A percentile compares a stretch with the other conserved stretches of the same genome.
Evolutionary conservation across 148 eudicot genomes (phyloP).

Genomic region (Persicaria maculosa): DNA sequence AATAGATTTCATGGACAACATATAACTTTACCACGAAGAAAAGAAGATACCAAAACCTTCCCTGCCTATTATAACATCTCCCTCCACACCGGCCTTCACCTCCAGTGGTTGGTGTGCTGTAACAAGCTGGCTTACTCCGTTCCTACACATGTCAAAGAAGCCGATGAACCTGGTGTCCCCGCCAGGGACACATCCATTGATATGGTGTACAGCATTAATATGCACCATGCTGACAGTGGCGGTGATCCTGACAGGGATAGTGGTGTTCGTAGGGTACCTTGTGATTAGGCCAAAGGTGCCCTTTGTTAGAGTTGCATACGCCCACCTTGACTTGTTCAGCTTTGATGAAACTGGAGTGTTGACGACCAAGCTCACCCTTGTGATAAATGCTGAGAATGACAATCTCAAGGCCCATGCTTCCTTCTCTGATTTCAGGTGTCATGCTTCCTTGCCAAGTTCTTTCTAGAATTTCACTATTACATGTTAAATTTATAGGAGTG

Average conservation of each 20-base stretch:
- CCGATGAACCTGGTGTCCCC: conserved; percentile 1
- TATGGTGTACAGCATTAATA: conserved; percentile 57
- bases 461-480: background rate
- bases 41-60: conserved; percentile 78
- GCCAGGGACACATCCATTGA: conserved; percentile 36
- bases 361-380: conserved; percentile 35
- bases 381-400: conserved; percentile 51
- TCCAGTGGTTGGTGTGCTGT: background rate
- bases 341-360: conserved; percentile 40
- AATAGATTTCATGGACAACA: background rate
- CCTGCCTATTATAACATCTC: background rate
- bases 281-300: conserved; percentile 50
- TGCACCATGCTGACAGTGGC: conserved; percentile 46
- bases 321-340: conserved; percentile 41
- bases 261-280: conserved; percentile 52
- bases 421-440: conserved; percentile 38
- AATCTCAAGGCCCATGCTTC: conserved; percentile 47
- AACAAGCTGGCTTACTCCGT: background rate
- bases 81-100: conserved; percentile 20
- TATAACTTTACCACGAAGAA: conserved; percentile 37
- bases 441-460: background rate
- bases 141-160: background rate
- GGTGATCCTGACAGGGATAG: conserved; percentile 48
- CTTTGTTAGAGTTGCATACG: conserved; percentile 33
- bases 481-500: background rate